These are phyloP conservation scores for Brassica juncea DNA, from an alignment of 345 rosid species.

Conservation along the genomic window DNA sequence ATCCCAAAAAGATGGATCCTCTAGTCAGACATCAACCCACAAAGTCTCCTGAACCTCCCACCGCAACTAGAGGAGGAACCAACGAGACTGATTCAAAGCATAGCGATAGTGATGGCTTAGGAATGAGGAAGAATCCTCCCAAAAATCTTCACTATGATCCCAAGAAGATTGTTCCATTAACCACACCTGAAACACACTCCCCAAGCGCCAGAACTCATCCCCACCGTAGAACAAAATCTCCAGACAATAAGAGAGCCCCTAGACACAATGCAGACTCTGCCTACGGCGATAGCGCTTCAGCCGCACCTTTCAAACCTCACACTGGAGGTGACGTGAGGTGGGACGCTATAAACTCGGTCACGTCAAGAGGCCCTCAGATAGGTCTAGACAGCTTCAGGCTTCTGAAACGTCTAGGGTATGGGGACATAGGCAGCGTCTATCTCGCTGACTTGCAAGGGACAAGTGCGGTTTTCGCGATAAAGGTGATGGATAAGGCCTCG, in stretches of 20 bases:
- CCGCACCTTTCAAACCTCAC: slow-evolving; percentile 68
- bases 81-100: slow-evolving; percentile 27
- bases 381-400: slow-evolving; percentile 76
- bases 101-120: slow-evolving; percentile 30
- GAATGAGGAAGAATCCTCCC: slow-evolving; percentile 18
- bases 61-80: slow-evolving; percentile 14
- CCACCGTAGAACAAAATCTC: slow-evolving; percentile 18
- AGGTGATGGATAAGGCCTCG: slow-evolving; percentile 81
- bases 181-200: slow-evolving; percentile 20
- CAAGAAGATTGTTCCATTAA: slow-evolving; percentile 40
- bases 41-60: slow-evolving; percentile 35
- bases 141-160: slow-evolving; percentile 34
- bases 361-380: slow-evolving; percentile 50
- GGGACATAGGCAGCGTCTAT: slow-evolving; percentile 86
- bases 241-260: slow-evolving; percentile 37
- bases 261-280: slow-evolving; percentile 31
- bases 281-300: slow-evolving; percentile 47
- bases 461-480: slow-evolving; percentile 72
- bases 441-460: slow-evolving; percentile 78
- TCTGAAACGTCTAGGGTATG: slow-evolving; percentile 82
- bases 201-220: slow-evolving; percentile 27
- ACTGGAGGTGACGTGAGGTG: slow-evolving; percentile 85
- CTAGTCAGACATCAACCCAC: slow-evolving; percentile 33
- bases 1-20: slow-evolving; percentile 58
- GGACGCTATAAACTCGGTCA: slow-evolving; percentile 69